Evolutionary conservation across 495 filamentous ascomycete genomes (phyloP).

Genomic region (Penicillium samsonianum): DNA sequence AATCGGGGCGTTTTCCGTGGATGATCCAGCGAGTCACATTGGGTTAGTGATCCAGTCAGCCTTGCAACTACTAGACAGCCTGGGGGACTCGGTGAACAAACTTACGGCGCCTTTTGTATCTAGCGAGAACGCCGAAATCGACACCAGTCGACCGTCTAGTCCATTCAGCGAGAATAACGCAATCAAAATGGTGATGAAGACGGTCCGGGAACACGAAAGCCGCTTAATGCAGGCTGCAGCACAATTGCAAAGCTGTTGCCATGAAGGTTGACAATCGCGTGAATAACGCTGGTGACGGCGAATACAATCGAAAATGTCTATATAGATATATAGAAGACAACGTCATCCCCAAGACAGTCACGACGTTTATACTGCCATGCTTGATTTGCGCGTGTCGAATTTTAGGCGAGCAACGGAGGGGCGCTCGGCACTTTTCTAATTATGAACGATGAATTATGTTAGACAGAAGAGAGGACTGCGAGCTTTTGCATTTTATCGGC

Average conservation of each 20-base stretch:
- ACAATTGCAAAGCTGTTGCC: conserved; percentile 1
- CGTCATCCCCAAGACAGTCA: too few relatives aligned
- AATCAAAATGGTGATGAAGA: conserved; percentile 5
- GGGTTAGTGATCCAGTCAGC: conserved; percentile 6
- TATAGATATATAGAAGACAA: too few relatives aligned
- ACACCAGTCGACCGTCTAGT: neutral
- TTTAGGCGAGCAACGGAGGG: too few relatives aligned
- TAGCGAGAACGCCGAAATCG: conserved; percentile 18
- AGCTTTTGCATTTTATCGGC: too few relatives aligned
- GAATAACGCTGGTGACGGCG: too few relatives aligned
- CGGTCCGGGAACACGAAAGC: conserved; percentile 7
- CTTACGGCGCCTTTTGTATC: conserved; percentile 33
- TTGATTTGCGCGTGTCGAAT: too few relatives aligned
- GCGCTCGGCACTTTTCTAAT: too few relatives aligned
- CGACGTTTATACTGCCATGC: too few relatives aligned
- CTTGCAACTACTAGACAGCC: conserved; percentile 4
- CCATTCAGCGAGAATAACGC: neutral
- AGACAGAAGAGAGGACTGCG: too few relatives aligned
- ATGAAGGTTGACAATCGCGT: conserved; percentile 25
- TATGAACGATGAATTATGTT: too few relatives aligned
- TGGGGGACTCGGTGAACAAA: conserved; percentile 29
- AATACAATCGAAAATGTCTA: too few relatives aligned
- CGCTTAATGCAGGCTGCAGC: conserved; percentile 2
- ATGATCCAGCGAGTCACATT: conserved; percentile 5
- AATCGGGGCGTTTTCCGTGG: conserved; percentile 4